Conservation (phyloP, 306 rosid genomes). For the Carpinus viminea region DNA sequence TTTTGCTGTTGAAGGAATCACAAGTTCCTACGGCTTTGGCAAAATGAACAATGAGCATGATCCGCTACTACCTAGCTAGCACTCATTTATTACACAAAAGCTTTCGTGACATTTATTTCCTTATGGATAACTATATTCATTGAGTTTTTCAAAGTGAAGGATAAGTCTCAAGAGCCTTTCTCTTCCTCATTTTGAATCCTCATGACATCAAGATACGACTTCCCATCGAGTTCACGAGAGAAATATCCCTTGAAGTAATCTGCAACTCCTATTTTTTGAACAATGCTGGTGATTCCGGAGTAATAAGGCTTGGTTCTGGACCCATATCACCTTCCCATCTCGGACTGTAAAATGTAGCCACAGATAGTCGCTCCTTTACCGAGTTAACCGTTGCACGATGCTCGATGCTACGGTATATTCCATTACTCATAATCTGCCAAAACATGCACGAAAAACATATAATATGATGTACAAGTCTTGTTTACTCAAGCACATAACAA, state of each 20-base stretch:
- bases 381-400: constrained; percentile 31
- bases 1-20: no score
- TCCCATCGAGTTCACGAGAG: neutral
- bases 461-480: no score
- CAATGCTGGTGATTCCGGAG: constrained; percentile 26
- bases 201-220: neutral
- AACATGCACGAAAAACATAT: neutral
- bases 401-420: constrained; percentile 32
- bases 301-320: constrained; percentile 31
- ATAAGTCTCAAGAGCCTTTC: neutral
- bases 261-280: constrained; percentile 25
- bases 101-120: no score
- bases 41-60: neutral
- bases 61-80: neutral
- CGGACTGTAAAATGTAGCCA: constrained; percentile 31
- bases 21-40: no score
- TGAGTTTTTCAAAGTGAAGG: no score
- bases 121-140: no score
- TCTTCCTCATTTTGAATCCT: neutral
- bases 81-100: neutral
- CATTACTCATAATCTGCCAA: constrained; percentile 31
- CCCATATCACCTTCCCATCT: constrained; percentile 30
- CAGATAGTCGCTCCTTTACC: constrained; percentile 33
- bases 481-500: no score
- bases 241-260: constrained; percentile 19